Base-by-base conservation (phyloP, 1,284 basidiomycete genomes). In the Sporisorium graminicola region DNA sequence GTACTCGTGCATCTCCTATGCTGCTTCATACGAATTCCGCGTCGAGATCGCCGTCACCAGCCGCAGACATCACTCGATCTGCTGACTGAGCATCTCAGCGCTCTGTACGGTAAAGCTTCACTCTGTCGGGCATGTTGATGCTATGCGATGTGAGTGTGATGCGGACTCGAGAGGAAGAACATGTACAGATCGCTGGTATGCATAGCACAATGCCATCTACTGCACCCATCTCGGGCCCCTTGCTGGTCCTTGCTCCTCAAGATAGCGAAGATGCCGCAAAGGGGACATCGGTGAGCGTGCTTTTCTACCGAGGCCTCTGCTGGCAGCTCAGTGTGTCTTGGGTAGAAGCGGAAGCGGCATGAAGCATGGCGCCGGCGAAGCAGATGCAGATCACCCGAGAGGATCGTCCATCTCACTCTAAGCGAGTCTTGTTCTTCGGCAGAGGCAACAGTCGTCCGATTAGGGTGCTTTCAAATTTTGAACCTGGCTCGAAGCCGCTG, bases 151-250 rank as follows among this genome's bases (percentile, higher is more conserved):
- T 5, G 33, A n/a, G 26, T 35, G 50, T 40, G 50, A 37, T 33
- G 50, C 50, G 50, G 50, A 53, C 27, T 47, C 35, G 50, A 51
- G 40, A 37, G 50, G 50, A 43, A 51, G 50, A 53, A 46, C 49
- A 65, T 50, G 55, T 50, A 47, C 22, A 27, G 56, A 54, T 53
- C 44, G 35, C 49, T 47, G n/a, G 27, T 33, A 61, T 29, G 40
- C 40, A 43, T 20, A 18, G 40, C n/a, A 20, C 40, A 20, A 31
- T 31, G n/a, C n/a, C n/a, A 31, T 5, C n/a, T n/a, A 5, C 8
- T 43, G 40, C 40, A 43, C n/a, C 24, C 27, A 16, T 50, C 47
- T 31, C 47, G 47, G 47, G 7, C 40, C n/a, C 47, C 47, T 29
- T 50, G 26, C 27, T 50, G 14, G 26, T 50, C n/a, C n/a, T n/a